Conservation (phyloP, 768 basidiomycete species). For the Obba rivulosa region DNA sequence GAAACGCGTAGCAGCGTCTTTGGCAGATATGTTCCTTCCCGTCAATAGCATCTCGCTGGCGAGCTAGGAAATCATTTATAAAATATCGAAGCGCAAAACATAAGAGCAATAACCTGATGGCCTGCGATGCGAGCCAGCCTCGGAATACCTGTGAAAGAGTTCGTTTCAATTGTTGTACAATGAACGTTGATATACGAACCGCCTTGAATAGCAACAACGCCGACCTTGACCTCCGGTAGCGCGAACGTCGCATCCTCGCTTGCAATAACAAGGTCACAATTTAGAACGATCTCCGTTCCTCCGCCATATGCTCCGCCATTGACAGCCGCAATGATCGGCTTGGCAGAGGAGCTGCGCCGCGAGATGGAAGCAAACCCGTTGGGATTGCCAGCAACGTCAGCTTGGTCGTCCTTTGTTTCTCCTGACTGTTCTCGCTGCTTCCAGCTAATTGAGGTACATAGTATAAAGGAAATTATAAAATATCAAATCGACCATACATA, state of each 20-base stretch:
- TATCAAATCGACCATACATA: constrained; percentile 27
- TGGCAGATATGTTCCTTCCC: constrained; percentile 62
- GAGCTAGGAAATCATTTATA: constrained; percentile 34
- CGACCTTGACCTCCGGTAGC: constrained; percentile 73
- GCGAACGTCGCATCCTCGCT: constrained; percentile 63
- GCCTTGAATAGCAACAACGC: constrained; percentile 68
- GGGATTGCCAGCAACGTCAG: constrained; percentile 30
- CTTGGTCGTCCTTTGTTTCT: constrained; percentile 35
- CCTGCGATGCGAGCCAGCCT: constrained; percentile 60
- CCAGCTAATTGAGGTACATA: constrained; percentile 47
- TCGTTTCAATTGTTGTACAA: background rate
- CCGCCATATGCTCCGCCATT: constrained; percentile 51
- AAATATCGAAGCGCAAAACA: constrained; percentile 4
- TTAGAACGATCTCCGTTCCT: constrained; percentile 41
- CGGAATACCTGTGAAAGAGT: constrained; percentile 54
- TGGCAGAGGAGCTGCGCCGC: constrained; percentile 51
- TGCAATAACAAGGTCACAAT: constrained; percentile 75
- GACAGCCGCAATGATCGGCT: constrained; percentile 79
- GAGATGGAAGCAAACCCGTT: constrained; percentile 75
- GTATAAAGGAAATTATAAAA: background rate
- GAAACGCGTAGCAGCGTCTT: constrained; percentile 63
- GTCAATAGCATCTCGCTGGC: constrained; percentile 74
- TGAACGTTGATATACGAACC: constrained; percentile 34
- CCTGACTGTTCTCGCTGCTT: constrained; percentile 44
- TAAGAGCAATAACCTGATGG: constrained; percentile 55